A percentile compares a stretch with the other conserved stretches of the same genome.
Evolutionary conservation across 257 asterid genomes (phyloP).

Genomic region (Lavandula angustifolia): DNA sequence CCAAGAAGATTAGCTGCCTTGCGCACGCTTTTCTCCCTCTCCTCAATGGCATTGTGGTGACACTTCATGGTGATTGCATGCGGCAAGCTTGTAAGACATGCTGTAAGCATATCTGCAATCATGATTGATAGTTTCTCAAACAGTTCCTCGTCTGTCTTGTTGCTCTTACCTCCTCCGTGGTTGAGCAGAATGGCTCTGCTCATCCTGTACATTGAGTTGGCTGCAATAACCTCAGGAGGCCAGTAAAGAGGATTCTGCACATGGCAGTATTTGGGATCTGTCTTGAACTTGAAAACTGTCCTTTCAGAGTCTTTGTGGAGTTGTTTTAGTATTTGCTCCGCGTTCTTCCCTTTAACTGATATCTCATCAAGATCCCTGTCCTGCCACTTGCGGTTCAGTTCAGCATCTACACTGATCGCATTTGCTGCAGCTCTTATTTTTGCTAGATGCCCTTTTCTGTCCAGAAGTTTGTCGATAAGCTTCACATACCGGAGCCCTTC

Average conservation of each 20-base stretch:
- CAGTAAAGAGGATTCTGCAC: slow-evolving; percentile 36
- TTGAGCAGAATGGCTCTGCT: slow-evolving; percentile 34
- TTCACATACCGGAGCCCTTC: slow-evolving; percentile 44
- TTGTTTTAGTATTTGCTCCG: not conserved
- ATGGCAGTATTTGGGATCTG: too few species aligned
- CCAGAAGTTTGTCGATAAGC: slow-evolving; percentile 40
- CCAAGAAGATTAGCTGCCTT: slow-evolving; percentile 43
- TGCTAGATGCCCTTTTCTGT: slow-evolving; percentile 23
- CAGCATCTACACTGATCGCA: slow-evolving; percentile 37
- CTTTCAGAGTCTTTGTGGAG: slow-evolving; percentile 30
- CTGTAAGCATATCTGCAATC: slow-evolving; percentile 47
- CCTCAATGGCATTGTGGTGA: slow-evolving; percentile 36
- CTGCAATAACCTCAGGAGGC: slow-evolving; percentile 39
- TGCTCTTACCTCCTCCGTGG: slow-evolving; percentile 24
- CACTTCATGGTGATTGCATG: slow-evolving; percentile 40
- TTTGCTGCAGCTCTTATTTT: slow-evolving; percentile 46
- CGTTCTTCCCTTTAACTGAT: slow-evolving; percentile 31
- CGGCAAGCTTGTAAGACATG: slow-evolving; percentile 43
- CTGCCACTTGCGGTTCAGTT: slow-evolving; percentile 41
- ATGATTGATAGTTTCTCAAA: slow-evolving; percentile 35
- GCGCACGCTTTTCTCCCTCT: slow-evolving; percentile 35
- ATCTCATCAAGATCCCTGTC: slow-evolving; percentile 41
- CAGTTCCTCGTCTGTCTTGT: slow-evolving; percentile 32
- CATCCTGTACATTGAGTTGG: slow-evolving; percentile 45
- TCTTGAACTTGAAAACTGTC: slow-evolving; percentile 34